phyloP scores from a whole-genome alignment of 345 rosid species.

The Eucalyptus regnans region DNA sequence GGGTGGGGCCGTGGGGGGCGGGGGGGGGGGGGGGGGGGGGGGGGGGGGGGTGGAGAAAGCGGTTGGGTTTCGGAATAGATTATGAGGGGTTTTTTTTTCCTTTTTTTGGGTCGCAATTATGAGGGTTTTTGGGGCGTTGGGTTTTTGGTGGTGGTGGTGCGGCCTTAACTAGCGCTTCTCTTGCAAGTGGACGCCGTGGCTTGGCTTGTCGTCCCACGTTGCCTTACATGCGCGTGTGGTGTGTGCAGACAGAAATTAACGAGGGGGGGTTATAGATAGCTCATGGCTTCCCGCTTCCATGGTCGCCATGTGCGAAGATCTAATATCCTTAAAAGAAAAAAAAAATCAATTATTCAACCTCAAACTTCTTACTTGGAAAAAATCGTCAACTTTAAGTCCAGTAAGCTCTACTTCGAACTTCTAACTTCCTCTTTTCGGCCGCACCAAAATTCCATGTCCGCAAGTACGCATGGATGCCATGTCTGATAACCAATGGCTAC shows the following conservation, averaged over 20 bases:
- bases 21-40: no score
- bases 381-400: not conserved
- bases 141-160: not conserved
- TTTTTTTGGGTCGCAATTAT: no score
- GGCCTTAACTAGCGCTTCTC: not conserved
- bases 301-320: not conserved
- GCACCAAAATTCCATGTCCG: not conserved
- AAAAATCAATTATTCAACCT: not conserved
- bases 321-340: fast-evolving
- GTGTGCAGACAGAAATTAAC: not conserved
- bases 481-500: fast-evolving
- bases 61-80: not conserved
- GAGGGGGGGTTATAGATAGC: not conserved
- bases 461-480: not conserved
- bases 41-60: no score
- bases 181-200: not conserved
- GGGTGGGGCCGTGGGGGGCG: no score
- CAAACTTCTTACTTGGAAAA: not conserved
- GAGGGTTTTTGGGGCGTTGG: not conserved
- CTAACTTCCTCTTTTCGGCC: no score
- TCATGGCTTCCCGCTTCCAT: not conserved
- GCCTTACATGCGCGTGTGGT: not conserved
- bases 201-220: not conserved
- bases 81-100: not conserved
- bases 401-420: no score